Percentiles rank a stretch among this genome's conserved stretches.
Evolutionary conservation across 345 rosid species (phyloP).

Genomic region (Euphorbia lathyris): DNA sequence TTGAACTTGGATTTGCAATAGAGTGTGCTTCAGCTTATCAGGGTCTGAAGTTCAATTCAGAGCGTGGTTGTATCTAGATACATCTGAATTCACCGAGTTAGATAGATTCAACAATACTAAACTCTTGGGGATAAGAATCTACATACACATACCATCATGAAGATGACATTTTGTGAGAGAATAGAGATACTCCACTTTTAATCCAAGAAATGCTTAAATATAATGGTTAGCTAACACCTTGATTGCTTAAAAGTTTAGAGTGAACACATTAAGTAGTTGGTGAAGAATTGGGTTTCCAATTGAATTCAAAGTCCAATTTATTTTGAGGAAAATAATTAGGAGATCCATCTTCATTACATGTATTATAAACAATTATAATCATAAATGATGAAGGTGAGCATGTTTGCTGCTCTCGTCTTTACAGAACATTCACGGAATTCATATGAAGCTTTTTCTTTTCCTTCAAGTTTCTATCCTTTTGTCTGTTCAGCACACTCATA

Average conservation of each 20-base stretch:
- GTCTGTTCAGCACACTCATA: not conserved
- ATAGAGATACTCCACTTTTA: not conserved
- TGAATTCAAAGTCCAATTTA: not conserved
- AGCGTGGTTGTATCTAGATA: not conserved
- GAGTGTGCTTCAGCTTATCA: not conserved
- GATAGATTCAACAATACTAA: not conserved
- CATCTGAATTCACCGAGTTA: not conserved
- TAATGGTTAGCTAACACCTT: not conserved
- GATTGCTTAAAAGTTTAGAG: not conserved
- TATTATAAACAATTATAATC: not conserved
- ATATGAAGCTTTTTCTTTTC: not conserved
- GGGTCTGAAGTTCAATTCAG: not conserved
- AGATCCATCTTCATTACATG: not conserved
- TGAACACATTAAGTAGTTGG: not conserved
- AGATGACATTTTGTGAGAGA: not conserved
- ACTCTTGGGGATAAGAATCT: not conserved
- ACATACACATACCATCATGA: not conserved
- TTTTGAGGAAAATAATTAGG: not conserved
- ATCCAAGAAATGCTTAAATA: not conserved
- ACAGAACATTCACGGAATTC: not conserved
- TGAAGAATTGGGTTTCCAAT: not conserved
- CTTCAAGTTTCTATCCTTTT: not conserved
- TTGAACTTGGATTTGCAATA: slow-evolving; percentile 8
- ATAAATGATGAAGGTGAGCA: not conserved
- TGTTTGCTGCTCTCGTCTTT: not conserved